Conservation (phyloP, 164 flowering plant genomes). For the Cinnamomum micranthum region DNA sequence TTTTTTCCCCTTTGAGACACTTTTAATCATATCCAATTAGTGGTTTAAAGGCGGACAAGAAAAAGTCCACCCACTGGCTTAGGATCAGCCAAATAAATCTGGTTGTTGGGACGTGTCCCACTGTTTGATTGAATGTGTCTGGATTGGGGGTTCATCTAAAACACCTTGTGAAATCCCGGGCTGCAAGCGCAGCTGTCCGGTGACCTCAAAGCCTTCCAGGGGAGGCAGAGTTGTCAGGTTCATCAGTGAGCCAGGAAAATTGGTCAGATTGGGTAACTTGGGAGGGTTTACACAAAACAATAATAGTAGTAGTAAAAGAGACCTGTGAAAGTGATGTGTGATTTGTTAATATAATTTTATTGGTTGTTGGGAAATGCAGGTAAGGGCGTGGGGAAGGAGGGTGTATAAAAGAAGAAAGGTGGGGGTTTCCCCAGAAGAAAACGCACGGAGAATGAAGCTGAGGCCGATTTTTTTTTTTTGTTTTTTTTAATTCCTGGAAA, state of each 20-base stretch:
- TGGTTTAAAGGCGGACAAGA: too few relatives aligned
- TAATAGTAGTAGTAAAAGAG: background rate
- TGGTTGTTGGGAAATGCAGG: background rate
- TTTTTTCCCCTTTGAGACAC: too few relatives aligned
- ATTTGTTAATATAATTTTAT: background rate
- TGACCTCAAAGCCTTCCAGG: too few relatives aligned
- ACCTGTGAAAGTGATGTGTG: background rate
- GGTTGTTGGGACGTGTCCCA: too few relatives aligned
- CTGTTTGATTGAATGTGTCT: too few relatives aligned
- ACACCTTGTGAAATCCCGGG: too few relatives aligned
- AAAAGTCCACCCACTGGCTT: too few relatives aligned
- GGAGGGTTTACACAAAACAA: background rate
- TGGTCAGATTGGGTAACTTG: background rate
- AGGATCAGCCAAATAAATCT: too few relatives aligned
- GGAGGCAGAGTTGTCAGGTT: background rate
- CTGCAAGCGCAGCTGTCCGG: too few relatives aligned
- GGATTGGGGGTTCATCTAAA: too few relatives aligned
- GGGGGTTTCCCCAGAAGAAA: background rate
- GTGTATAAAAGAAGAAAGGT: background rate
- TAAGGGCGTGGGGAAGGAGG: background rate
- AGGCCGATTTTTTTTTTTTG: background rate
- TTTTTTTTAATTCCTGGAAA: background rate
- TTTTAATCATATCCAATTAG: too few relatives aligned
- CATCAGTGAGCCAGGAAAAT: background rate
- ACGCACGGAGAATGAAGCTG: background rate